Conservation (phyloP, 2,329 filamentous ascomycete genomes). For the Thelonectria blattea region DNA sequence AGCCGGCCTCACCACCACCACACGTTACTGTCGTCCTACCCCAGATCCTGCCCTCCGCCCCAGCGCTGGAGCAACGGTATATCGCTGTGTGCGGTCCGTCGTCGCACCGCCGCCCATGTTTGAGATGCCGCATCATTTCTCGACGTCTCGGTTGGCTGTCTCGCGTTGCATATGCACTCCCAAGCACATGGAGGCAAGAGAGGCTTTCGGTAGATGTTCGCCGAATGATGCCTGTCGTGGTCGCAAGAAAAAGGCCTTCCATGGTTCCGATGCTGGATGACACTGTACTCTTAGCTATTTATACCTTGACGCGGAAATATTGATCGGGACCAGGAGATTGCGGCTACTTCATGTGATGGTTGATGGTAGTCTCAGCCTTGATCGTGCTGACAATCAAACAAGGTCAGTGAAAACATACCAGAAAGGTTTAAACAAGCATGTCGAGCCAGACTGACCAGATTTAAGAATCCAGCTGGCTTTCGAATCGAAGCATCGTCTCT, state of each 20-base stretch:
- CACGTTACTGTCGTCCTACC: constrained; percentile 29
- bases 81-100: constrained; percentile 4
- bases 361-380: not conserved
- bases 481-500: not conserved
- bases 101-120: constrained; percentile 34
- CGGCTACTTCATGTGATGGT: not conserved
- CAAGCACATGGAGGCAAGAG: not conserved
- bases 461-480: not conserved
- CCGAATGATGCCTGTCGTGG: not conserved
- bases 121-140: constrained; percentile 21
- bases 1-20: constrained; percentile 11
- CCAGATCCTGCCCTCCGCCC: constrained; percentile 11
- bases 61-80: constrained; percentile 13
- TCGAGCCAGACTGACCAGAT: not conserved
- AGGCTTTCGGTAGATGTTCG: constrained; percentile 1
- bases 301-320: not conserved
- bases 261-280: not conserved
- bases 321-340: not conserved
- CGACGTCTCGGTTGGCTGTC: constrained; percentile 10
- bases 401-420: not conserved
- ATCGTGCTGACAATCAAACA: not conserved
- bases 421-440: not conserved
- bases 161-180: constrained; percentile 9
- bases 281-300: not conserved
- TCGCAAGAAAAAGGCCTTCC: not conserved